Evolutionary conservation across 805 yeast species (phyloP), one percentile per base, ranked within the genome.

Genomic region (Cyberlindnera euphorbiiphila): DNA sequence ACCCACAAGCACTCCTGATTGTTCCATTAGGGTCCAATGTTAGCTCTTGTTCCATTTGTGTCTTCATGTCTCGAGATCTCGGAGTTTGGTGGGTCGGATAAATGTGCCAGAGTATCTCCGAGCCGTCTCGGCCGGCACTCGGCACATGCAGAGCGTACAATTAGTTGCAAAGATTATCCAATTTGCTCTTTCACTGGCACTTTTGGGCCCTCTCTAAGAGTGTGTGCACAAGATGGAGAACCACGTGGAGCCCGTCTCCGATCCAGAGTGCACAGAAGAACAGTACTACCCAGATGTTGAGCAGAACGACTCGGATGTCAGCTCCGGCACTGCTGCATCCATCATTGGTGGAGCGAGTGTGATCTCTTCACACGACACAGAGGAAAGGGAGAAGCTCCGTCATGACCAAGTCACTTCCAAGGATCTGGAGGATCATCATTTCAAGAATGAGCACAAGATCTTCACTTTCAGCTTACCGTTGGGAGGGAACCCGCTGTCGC

Each of bases 291-390:
- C 37, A 12, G 41, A 32, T 13, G 36, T 19, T 4, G 33, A 37
- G 12, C 33, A 37, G 10, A 37, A 38, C 12, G 4, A 16, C 37
- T 33, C 37, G 3, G 41, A 38, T 6, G 37, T 38, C 22, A 32
- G 37, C 28, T 32, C 40, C 6, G 35, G 36, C 25, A 32, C 34
- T 0, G 53, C 53, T 4, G 40, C 30, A 6, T 40, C 46, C 12
- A 9, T 49, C 15, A 74, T 76, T 9, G 82, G 82, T 4, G 82
- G 80, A 5, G 63, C 68, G 2, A 46, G 61, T 3, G 48, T 66
- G 4, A 43, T 50, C 3, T 40, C 50, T 8, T 36, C 21, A 9
- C 19, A 33, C n/a, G 9, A 29, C 25, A 21, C 18, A 24, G 10
- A 36, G n/a, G 41, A 38, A 19, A 46, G 39, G 9, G 39, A 30